A percentile compares a stretch with the other conserved stretches of the same genome.
phyloP scores from a whole-genome alignment of 2,329 filamentous ascomycete genomes.

The Phialophora expanda region DNA sequence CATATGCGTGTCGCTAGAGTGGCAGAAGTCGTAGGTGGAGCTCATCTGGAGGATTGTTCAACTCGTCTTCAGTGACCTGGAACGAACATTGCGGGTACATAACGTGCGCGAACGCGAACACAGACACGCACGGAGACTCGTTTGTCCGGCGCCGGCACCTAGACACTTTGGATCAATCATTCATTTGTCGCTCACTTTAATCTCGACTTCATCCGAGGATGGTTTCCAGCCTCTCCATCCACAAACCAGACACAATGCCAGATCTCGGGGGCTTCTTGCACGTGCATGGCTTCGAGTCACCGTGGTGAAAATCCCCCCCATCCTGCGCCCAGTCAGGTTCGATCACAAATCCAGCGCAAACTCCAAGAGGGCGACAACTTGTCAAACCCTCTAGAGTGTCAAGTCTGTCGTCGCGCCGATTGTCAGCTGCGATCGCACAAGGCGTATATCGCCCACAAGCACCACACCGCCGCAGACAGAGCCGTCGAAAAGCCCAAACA shows the following conservation, averaged over 20 bases:
- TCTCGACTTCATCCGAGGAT: neutral
- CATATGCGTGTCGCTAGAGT: neutral
- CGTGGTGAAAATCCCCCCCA: neutral
- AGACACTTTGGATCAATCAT: neutral
- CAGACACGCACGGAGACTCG: neutral
- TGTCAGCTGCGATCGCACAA: constrained; percentile 21
- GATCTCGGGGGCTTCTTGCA: neutral
- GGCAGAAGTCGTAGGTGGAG: neutral
- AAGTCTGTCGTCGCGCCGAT: constrained; percentile 13
- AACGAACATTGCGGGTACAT: neutral
- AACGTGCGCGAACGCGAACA: no score
- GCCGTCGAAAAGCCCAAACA: neutral
- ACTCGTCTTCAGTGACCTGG: neutral
- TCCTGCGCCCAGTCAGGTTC: neutral
- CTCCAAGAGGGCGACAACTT: neutral
- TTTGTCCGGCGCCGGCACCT: neutral
- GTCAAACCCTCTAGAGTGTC: constrained; percentile 6
- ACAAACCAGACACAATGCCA: neutral
- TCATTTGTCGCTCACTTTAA: neutral
- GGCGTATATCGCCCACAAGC: constrained; percentile 12
- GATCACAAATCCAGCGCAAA: neutral
- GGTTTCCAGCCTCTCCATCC: neutral
- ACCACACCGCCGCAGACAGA: neutral
- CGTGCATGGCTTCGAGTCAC: constrained; percentile 17
- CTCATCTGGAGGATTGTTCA: neutral